phyloP scores from a whole-genome alignment of 495 filamentous ascomycete genomes.

The Neohortaea acidophila region DNA sequence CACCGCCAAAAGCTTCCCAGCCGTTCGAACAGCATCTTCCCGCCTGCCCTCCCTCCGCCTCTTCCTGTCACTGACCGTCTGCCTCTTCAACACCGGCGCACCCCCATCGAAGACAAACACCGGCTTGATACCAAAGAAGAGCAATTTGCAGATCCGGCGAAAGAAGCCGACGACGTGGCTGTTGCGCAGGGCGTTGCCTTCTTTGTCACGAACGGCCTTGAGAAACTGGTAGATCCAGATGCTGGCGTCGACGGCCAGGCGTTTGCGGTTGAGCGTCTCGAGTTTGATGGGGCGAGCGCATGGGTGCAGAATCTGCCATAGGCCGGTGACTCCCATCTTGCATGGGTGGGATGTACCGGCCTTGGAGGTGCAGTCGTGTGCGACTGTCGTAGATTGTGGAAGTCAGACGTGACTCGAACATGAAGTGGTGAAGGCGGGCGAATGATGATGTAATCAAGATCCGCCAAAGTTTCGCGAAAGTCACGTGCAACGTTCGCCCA shows the following conservation, averaged over 20 bases:
- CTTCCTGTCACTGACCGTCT: slow-evolving; percentile 70
- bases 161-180: slow-evolving; percentile 95
- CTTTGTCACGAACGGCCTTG: slow-evolving; percentile 95
- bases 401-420: neutral
- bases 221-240: slow-evolving; percentile 99
- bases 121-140: slow-evolving; percentile 90
- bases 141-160: slow-evolving; percentile 87
- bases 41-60: slow-evolving; percentile 68
- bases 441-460: neutral
- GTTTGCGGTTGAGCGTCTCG: slow-evolving; percentile 85
- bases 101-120: slow-evolving; percentile 98
- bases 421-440: neutral
- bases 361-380: slow-evolving; percentile 44
- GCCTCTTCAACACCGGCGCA: slow-evolving; percentile 76
- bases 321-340: slow-evolving; percentile 91
- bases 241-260: slow-evolving; percentile 89
- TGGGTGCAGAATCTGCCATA: slow-evolving; percentile 88
- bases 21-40: slow-evolving; percentile 84
- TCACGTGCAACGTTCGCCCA: no score
- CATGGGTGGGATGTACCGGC: slow-evolving; percentile 50
- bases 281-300: slow-evolving; percentile 84
- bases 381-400: neutral
- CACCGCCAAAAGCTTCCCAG: slow-evolving; percentile 74
- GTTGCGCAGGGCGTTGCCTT: slow-evolving; percentile 91
- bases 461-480: no score